phyloP scores from a whole-genome alignment of 179 eudicot species.

The Gypsophila paniculata region DNA sequence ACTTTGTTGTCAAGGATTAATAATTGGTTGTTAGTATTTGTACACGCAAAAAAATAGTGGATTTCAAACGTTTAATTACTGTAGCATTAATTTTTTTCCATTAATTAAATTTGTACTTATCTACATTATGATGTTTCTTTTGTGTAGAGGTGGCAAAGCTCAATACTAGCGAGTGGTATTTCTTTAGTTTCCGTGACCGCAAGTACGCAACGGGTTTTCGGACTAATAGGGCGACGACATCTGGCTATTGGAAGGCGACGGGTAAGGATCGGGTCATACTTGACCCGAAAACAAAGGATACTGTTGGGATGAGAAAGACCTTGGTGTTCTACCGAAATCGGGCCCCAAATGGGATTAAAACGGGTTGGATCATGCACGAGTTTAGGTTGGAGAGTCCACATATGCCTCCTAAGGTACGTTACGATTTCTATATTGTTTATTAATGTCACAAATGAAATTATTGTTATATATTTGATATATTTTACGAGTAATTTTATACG shows the following conservation, averaged over 20 bases:
- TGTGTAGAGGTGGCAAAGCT: conserved; percentile 67
- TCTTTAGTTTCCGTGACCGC: conserved; percentile 78
- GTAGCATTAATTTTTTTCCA: not conserved
- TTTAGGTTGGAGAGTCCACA: conserved; percentile 73
- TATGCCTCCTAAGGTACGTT: conserved; percentile 68
- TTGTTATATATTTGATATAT: too few species aligned
- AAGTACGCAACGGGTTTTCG: conserved; percentile 71
- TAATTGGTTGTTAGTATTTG: conserved; percentile 14
- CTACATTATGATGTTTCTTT: not conserved
- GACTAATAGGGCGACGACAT: conserved; percentile 61
- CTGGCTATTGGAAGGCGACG: conserved; percentile 79
- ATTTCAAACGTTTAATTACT: conserved; percentile 1
- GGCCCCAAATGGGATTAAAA: conserved; percentile 78
- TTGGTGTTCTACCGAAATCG: conserved; percentile 60
- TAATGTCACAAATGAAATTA: too few species aligned
- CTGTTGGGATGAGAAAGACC: conserved; percentile 79
- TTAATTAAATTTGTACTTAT: not conserved
- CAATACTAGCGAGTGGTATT: conserved; percentile 71
- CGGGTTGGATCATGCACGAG: conserved; percentile 89
- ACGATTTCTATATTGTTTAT: not conserved
- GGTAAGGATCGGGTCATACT: conserved; percentile 66
- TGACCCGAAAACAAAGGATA: conserved; percentile 42
- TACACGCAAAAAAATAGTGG: conserved; percentile 23
- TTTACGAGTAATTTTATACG: too few species aligned
- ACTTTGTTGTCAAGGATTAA: conserved; percentile 10